These are phyloP conservation scores for Xylariales sp. DNA, from an alignment of 2,329 filamentous ascomycete genomes.

Conservation along the genomic window DNA sequence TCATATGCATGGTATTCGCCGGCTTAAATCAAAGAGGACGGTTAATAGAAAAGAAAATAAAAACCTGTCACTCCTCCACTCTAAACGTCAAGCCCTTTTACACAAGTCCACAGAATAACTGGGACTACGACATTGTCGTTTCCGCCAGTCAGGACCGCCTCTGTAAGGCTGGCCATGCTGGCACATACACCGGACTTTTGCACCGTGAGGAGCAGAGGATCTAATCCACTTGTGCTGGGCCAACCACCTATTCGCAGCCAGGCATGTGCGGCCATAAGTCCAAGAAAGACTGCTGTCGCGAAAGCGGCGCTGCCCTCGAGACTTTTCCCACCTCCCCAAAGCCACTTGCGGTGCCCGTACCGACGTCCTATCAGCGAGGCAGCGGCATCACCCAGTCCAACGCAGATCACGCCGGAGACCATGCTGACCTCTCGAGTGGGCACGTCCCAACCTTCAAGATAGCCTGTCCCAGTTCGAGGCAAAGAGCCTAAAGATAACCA, in stretches of 20 bases:
- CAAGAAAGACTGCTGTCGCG: slow-evolving; percentile 70
- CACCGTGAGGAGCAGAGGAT: slow-evolving; percentile 62
- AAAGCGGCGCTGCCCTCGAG: slow-evolving; percentile 86
- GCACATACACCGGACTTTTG: slow-evolving; percentile 72
- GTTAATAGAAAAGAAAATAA: background rate
- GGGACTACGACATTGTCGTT: slow-evolving; percentile 99
- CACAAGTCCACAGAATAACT: slow-evolving; percentile 86
- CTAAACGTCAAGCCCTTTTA: slow-evolving; percentile 67
- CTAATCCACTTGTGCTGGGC: slow-evolving; percentile 64
- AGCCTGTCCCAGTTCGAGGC: slow-evolving; percentile 48
- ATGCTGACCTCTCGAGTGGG: slow-evolving; percentile 74
- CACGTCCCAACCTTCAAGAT: slow-evolving; percentile 72
- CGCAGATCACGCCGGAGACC: slow-evolving; percentile 88
- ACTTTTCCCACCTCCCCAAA: slow-evolving; percentile 95
- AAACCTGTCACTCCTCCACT: no score
- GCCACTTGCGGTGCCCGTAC: slow-evolving; percentile 85
- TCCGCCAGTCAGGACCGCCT: slow-evolving; percentile 90
- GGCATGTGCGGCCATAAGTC: slow-evolving; percentile 62
- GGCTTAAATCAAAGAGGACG: no score
- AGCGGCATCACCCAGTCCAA: slow-evolving; percentile 91
- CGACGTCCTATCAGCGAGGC: slow-evolving; percentile 85
- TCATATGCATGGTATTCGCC: no score
- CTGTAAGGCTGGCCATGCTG: slow-evolving; percentile 79
- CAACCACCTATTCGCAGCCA: slow-evolving; percentile 80
- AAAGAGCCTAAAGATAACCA: slow-evolving; percentile 81